Base-by-base conservation (phyloP, 768 basidiomycete genomes). In the Mycena filopes region DNA sequence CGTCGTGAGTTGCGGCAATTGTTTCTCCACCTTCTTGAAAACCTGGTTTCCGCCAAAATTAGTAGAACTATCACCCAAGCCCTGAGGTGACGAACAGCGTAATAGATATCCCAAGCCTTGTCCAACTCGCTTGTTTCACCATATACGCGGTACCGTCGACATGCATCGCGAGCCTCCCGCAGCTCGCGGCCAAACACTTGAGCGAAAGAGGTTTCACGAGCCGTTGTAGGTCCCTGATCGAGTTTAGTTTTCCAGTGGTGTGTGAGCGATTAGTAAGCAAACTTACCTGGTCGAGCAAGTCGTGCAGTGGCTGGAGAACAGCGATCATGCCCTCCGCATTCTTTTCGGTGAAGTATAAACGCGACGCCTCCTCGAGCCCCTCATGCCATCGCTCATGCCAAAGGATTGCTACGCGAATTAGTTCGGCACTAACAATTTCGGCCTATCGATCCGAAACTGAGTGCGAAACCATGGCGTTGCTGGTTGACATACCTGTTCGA, bases 371-470 rank as follows among this genome's bases (percentile, higher is more conserved):
- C 79, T 99, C 98, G 23, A 99, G 82, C 20, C 95, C 96, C 79
- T 99, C 98, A 71, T 98, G 96, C 98, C 98, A 99, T 68, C 96
- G 82, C 76, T 99, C 98, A 71, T 99, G 96, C 98, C 98, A 99
- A 13, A 99, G 82, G 65, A 99, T 99, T 9, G 98, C 97, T 9
- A 99, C 94, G 21, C 98, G 91, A 63, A 99, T 98, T 40, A 99
- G 85, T 75, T 99, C 98, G 31, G 93, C 89, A 74, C 94, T 94
- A 76, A 99, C 95, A 26, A 97, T 75, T 48, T 90, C 80, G 12
- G 96, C 96, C 89, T 95, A 65, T 11, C 13, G 60, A 28, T 28
- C 2, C 40, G 41, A 62, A 40, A 16, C 54, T 46, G 59, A 51
- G 59, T 65, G 66, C 25, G 26, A 48, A n/a, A 23, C 23, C 42